Evolutionary conservation across 176 grass and related monocot genomes (phyloP).

Genomic region (Triticum timopheevii): DNA sequence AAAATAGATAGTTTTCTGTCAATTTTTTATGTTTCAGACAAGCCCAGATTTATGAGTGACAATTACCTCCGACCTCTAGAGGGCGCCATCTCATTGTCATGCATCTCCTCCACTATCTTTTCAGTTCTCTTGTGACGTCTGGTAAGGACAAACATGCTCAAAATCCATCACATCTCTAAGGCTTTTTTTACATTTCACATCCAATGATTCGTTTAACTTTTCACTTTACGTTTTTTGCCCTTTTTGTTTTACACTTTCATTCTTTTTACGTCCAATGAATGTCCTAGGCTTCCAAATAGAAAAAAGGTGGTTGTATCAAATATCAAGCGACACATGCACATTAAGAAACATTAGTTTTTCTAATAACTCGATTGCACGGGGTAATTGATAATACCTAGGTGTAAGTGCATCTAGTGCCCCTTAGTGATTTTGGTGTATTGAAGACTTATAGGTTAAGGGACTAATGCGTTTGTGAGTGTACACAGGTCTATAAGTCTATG

Average conservation of each 20-base stretch:
- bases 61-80: neutral
- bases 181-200: constrained; percentile 10
- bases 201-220: constrained; percentile 19
- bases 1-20: neutral
- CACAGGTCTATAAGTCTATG: too few species aligned
- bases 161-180: neutral
- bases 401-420: too few species aligned
- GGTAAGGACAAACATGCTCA: neutral
- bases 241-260: neutral
- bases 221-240: neutral
- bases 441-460: too few species aligned
- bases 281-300: neutral
- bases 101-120: neutral
- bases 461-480: too few species aligned
- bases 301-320: neutral
- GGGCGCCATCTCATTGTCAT: neutral
- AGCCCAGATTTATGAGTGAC: neutral
- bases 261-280: neutral
- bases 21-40: neutral
- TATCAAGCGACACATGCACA: neutral
- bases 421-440: too few species aligned
- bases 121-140: neutral
- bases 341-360: neutral
- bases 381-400: neutral
- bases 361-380: constrained; percentile 11